Base-by-base conservation (phyloP, 1,284 basidiomycete species). In the Boletus smithii region DNA sequence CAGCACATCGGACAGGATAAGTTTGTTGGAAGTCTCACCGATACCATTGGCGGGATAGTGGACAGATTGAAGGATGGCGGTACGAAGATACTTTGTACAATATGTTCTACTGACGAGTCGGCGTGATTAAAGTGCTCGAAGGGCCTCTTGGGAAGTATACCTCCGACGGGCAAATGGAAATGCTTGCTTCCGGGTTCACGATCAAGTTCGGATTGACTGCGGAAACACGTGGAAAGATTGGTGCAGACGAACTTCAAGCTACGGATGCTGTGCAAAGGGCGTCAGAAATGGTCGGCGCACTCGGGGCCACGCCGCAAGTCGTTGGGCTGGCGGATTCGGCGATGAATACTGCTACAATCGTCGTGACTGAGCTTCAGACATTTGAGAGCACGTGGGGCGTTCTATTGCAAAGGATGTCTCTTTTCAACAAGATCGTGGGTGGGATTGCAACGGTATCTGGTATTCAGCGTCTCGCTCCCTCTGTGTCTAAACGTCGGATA, bases 341-440 rank as follows among this genome's bases (percentile, higher is more conserved):
- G 1, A 22, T 45, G 3, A 18, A 13, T 34, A 14, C 26, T 13
- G 18, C 33, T 2, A 8, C 36, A 22, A 33, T 16, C 2, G 8
- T 53, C 10, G 16, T 30, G 8, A 22, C 39, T 2, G 24, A 44
- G n/a, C 2, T 48, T 8, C 48, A 43, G 38, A 45, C 46, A 9
- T 60, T 62, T 34, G 42, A 58, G 23, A 53, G 37, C 18, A 57
- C 56, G 3, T 62, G 55, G 60, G 37, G 26, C 3, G 18, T 48
- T 22, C 16, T 62, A 11, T 16, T 59, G n/a, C 23, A 59, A 5
- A 56, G 46, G 18, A 32, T 59, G 30, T 20, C 5, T 2, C 17
- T 42, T 6, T 56, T 62, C 5, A 47, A 58, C 9, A n/a, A 40
- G 26, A 39, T 42, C 10, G 46, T 54, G 3, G 40, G 14, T 13